A percentile compares a stretch with the other conserved stretches of the same genome.
phyloP scores from a whole-genome alignment of 108 stramenopile genomes.

The Nannochloropsis gaditana region DNA sequence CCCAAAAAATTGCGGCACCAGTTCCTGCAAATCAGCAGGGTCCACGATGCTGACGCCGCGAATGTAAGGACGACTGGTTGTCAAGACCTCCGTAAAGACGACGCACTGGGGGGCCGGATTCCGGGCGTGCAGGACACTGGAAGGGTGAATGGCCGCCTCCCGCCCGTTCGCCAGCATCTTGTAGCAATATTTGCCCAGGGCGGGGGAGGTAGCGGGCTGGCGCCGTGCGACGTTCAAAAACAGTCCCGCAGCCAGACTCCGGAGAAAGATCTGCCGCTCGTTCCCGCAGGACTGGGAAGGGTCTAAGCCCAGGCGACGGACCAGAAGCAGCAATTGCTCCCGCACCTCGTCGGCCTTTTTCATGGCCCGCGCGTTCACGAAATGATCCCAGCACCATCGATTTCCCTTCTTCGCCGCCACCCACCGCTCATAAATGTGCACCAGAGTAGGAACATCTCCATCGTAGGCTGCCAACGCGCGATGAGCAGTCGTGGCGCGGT shows the following conservation, averaged over 20 bases:
- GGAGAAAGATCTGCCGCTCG: conserved; percentile 47
- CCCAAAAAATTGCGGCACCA: background rate
- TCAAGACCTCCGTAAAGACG: conserved; percentile 38
- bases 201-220: conserved; percentile 29
- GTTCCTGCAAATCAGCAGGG: background rate
- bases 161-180: conserved; percentile 28
- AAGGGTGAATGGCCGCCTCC: conserved; percentile 34
- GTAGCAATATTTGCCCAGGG: conserved; percentile 32
- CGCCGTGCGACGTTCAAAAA: conserved; percentile 48
- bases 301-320: conserved; percentile 9
- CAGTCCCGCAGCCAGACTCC: conserved; percentile 49
- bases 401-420: conserved; percentile 36
- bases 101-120: conserved; percentile 35
- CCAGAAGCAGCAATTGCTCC: conserved; percentile 32
- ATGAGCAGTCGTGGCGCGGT: conserved; percentile 29
- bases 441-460: conserved; percentile 46
- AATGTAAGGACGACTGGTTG: conserved; percentile 26
- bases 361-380: conserved; percentile 44
- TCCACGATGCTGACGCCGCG: background rate
- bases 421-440: conserved; percentile 44
- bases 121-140: conserved; percentile 22
- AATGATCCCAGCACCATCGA: conserved; percentile 46
- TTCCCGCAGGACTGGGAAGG: conserved; percentile 38
- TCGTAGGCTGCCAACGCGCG: conserved; percentile 37
- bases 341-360: conserved; percentile 42